Percentiles rank a stretch among this genome's conserved stretches.
Conservation (phyloP, 345 rosid species). For the Acer campestre region DNA sequence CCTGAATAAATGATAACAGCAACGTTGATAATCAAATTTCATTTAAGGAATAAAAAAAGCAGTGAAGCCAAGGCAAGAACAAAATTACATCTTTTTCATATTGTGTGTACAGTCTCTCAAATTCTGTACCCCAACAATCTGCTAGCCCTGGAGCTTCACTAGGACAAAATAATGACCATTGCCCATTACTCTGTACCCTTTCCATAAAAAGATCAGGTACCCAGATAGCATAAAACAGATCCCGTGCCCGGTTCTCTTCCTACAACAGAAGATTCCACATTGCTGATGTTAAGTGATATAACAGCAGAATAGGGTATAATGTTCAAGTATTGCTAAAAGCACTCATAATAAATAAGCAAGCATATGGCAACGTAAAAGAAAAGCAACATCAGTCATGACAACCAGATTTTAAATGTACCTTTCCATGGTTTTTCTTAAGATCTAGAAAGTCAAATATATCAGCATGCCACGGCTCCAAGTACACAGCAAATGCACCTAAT, state of each 20-base stretch:
- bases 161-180: conserved; percentile 88
- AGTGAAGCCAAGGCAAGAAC: not conserved
- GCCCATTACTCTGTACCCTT: conserved; percentile 68
- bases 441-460: conserved; percentile 72
- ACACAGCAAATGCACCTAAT: conserved; percentile 85
- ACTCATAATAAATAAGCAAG: not conserved
- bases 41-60: not conserved
- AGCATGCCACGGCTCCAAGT: conserved; percentile 92
- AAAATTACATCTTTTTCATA: conserved; percentile 65
- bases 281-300: not conserved
- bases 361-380: not conserved
- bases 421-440: conserved; percentile 81
- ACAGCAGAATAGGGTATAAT: not conserved
- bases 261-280: conserved; percentile 16
- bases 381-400: not conserved
- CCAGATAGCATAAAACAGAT: conserved; percentile 86
- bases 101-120: conserved; percentile 56
- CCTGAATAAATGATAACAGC: conserved; percentile 36
- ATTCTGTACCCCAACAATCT: conserved; percentile 86
- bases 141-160: conserved; percentile 81
- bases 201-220: conserved; percentile 94
- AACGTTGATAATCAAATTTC: not conserved
- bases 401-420: conserved; percentile 29
- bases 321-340: not conserved
- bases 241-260: conserved; percentile 89